Conservation (phyloP, 331 rosid species). For the Rosa hybrid region DNA sequence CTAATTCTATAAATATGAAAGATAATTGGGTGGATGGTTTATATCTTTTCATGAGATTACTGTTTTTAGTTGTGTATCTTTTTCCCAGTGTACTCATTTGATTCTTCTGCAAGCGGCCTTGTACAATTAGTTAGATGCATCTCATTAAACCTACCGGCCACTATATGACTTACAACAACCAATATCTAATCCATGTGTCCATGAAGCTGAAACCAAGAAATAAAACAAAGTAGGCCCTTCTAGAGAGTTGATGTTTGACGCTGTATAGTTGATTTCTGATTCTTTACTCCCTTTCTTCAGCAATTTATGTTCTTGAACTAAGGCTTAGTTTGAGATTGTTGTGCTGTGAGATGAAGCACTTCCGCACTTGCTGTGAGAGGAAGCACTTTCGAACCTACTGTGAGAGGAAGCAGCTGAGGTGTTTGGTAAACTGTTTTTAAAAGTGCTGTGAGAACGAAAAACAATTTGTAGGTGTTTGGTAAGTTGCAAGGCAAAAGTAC, state of each 20-base stretch:
- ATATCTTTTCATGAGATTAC: not conserved
- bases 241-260: not conserved
- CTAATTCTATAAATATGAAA: not conserved
- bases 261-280: not conserved
- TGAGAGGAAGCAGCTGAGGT: too few relatives aligned
- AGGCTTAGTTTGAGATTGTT: too few relatives aligned
- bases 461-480: too few relatives aligned
- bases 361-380: too few relatives aligned
- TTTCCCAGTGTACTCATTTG: not conserved
- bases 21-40: not conserved
- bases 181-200: not conserved
- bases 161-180: not conserved
- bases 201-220: not conserved
- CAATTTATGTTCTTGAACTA: too few relatives aligned
- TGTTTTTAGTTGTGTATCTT: not conserved
- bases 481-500: too few relatives aligned
- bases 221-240: constrained; percentile 10
- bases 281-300: not conserved
- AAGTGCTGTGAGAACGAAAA: too few relatives aligned
- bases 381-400: too few relatives aligned
- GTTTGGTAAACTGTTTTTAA: too few relatives aligned
- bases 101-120: not conserved
- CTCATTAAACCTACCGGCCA: not conserved
- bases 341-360: too few relatives aligned
- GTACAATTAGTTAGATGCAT: not conserved